Evolutionary conservation across 2,329 filamentous ascomycete genomes (phyloP), one percentile per base, ranked within the genome.

Genomic region (Pseudogymnoascus sp.): DNA sequence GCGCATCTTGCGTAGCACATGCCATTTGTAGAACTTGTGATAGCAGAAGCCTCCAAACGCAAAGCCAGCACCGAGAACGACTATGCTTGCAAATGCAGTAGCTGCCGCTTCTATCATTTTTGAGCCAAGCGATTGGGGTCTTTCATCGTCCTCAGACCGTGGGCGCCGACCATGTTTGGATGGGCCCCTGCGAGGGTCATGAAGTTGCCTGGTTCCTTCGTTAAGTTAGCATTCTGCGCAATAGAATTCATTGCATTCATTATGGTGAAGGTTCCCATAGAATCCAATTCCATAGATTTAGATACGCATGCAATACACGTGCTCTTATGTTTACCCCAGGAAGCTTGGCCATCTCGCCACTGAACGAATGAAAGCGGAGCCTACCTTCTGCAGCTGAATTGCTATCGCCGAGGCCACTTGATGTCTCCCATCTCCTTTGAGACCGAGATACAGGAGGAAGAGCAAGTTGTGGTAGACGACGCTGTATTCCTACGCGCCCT

Each of bases 1-100:
- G 68, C 90, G 85, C 81, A 99, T 98, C 77, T 99, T 99, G 67
- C 87, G 79, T n/a, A 98, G 79, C 28, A 98, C 91, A 63, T 96
- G 78, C 76, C 88, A 83, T 78, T 99, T 99, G 83, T 99, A 98
- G 73, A 84, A 85, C 70, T 83, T 86, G 74, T 95, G 90, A 73
- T 95, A 96, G 59, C 82, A 81, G 74, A 90, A 93, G 24, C 88
- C 91, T 6, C 90, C 89, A 24, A 83, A 70, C 50, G 79, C 81
- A 70, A 87, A 88, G 31, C 83, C 85, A 16, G 82, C 78, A 68
- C 87, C 90, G 33, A 93, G 78, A 14, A 93, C 84, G 10, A 87
- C 69, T 63, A 93, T 88, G 22, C 88, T 91, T 26, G 89, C 88
- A 65, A 91, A 82, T 0, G 89, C 91, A 0, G 90, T 92, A 7